A percentile compares a stretch with the other conserved stretches of the same genome.
Evolutionary conservation across 371 early-diverging fungal genomes (phyloP).

Genomic region (Mucor mucedo): DNA sequence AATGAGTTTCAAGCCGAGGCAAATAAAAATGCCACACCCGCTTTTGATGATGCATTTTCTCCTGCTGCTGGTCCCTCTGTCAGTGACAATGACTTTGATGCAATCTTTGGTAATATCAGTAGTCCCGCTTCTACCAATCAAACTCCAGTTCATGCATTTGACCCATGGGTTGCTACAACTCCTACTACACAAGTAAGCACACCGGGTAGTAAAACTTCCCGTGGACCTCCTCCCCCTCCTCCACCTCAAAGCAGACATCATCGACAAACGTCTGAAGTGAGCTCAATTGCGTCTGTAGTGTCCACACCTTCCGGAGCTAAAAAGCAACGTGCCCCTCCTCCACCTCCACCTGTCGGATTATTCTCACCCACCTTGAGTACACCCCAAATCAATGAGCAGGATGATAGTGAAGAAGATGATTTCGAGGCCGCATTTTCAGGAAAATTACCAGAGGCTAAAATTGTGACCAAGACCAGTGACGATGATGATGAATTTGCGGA

Average conservation of each 20-base stretch:
- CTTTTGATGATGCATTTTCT: slow-evolving; percentile 12
- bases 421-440: slow-evolving; percentile 48
- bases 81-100: slow-evolving; percentile 43
- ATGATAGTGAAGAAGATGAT: slow-evolving; percentile 29
- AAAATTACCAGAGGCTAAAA: slow-evolving; percentile 41
- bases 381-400: slow-evolving; percentile 7
- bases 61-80: slow-evolving; percentile 1
- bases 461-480: slow-evolving; percentile 18
- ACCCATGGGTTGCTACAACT: slow-evolving; percentile 32
- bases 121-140: slow-evolving; percentile 2
- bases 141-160: slow-evolving; percentile 23
- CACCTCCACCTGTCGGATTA: slow-evolving; percentile 18
- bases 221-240: slow-evolving; percentile 40
- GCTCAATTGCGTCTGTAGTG: slow-evolving; percentile 30
- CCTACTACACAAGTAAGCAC: slow-evolving; percentile 1
- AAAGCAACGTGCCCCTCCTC: slow-evolving; percentile 21
- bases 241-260: slow-evolving; percentile 56
- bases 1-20: not conserved
- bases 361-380: not conserved
- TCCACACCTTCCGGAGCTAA: slow-evolving; percentile 21
- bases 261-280: slow-evolving; percentile 37
- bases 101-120: slow-evolving; percentile 44
- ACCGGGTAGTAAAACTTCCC: slow-evolving; percentile 14
- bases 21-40: not conserved
- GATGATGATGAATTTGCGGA: slow-evolving; percentile 36